Conservation (phyloP, 2,329 filamentous ascomycete species). For the Aspergillus neoniger region DNA sequence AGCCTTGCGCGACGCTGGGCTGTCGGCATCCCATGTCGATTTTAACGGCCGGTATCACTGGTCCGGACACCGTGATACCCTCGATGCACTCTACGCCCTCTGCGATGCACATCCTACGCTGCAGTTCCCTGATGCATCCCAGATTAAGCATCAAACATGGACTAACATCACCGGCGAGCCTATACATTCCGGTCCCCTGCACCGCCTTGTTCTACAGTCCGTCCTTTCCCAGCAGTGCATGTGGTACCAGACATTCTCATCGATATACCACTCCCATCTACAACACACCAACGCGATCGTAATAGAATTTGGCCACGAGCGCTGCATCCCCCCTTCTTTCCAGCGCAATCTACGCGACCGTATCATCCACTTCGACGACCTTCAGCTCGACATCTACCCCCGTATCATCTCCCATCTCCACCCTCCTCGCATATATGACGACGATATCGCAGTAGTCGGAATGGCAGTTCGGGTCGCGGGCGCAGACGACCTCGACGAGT, state of each 20-base stretch:
- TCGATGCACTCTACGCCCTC: slow-evolving; percentile 11
- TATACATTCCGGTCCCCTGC: slow-evolving; percentile 2
- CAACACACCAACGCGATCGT: slow-evolving; percentile 8
- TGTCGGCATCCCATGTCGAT: slow-evolving; percentile 15
- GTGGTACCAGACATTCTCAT: slow-evolving; percentile 19
- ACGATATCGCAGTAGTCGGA: slow-evolving; percentile 38
- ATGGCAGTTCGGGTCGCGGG: slow-evolving; percentile 38
- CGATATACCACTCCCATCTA: slow-evolving; percentile 10
- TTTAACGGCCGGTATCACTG: slow-evolving; percentile 26
- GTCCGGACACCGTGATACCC: slow-evolving; percentile 11
- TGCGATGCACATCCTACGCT: slow-evolving; percentile 11
- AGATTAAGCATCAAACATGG: slow-evolving; percentile 2
- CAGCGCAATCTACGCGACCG: slow-evolving; percentile 12
- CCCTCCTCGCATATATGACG: slow-evolving; percentile 9
- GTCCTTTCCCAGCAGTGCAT: slow-evolving; percentile 16
- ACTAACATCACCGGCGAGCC: slow-evolving; percentile 7
- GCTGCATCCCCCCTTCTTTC: slow-evolving; percentile 21
- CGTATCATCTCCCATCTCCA: slow-evolving; percentile 2
- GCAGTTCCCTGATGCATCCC: slow-evolving; percentile 16
- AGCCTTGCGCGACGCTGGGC: slow-evolving; percentile 14
- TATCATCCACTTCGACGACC: slow-evolving; percentile 18
- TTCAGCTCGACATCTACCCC: slow-evolving; percentile 7
- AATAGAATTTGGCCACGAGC: slow-evolving; percentile 21
- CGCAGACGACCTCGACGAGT: slow-evolving; percentile 28
- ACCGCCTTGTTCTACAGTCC: slow-evolving; percentile 15